Base-by-base conservation (phyloP, 2,329 filamentous ascomycete species). In the Diaporthe destruens region DNA sequence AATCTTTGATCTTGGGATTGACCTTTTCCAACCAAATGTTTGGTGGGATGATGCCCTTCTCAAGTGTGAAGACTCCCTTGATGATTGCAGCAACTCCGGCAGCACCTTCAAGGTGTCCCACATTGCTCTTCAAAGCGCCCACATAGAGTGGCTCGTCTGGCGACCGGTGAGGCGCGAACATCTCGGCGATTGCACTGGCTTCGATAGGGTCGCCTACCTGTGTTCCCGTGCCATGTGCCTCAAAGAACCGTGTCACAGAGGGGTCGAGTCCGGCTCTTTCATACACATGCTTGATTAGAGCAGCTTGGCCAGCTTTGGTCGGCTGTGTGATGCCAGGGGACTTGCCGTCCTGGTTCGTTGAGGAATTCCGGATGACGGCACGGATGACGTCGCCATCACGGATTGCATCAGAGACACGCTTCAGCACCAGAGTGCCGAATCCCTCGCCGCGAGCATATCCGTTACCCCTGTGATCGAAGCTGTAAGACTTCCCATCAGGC, bases 361-460 rank as follows among this genome's bases (percentile, higher is more conserved):
- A 77, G n/a, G 77, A 77, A 20, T 76, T 76, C 16, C 82, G 79
- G 39, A 85, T 82, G 7, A 85, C 81, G 9, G 82, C 82, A 1
- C 82, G 79, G 39, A 85, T 81, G 57, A 80, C 79, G 63, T 85
- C 79, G 2, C 82, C 80, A 74, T 84, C 77, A n/a, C 65, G 78
- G 6, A 90, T 71, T 0, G 89, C 89, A 2, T 82, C 78, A 6
- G 77, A 79, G 1, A 90, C 76, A 0, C 79, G 80, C 76, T 91
- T 91, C 0, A 91, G 75, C 0, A 90, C 79, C 0, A 91, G 72
- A 0, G 82, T 80, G 0, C 85, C 84, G 20, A 89, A 80, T 0
- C 87, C 88, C 68, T 91, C 89, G 8, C 86, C 86, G 82, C 86
- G 81, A 0, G 81, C 84, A 75, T 88, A 89, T 0, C 87, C 88